A percentile compares a stretch with the other conserved stretches of the same genome.
Evolutionary conservation across 352 stramenopile genomes (phyloP).

Genomic region (Phytopythium montanum): DNA sequence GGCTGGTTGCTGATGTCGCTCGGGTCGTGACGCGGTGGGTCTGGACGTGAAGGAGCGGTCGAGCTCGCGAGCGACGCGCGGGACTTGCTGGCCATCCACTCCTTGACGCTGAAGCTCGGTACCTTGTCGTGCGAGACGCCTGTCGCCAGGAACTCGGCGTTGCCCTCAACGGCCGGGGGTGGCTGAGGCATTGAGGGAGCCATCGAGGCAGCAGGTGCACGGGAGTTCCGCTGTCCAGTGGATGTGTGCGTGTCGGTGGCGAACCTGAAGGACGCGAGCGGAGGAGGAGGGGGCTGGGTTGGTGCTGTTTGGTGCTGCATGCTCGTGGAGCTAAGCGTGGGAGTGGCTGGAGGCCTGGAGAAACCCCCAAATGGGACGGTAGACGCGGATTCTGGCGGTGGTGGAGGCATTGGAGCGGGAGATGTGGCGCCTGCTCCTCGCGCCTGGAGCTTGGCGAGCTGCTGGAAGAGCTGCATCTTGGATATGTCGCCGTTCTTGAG

Average conservation of each 20-base stretch:
- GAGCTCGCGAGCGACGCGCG: slow-evolving; percentile 25
- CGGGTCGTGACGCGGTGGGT: not conserved
- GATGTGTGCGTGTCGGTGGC: not conserved
- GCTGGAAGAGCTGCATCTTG: slow-evolving; percentile 84
- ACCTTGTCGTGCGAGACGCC: slow-evolving; percentile 72
- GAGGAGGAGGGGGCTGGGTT: not conserved
- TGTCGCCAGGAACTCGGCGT: slow-evolving; percentile 45
- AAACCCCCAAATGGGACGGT: not conserved
- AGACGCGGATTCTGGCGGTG: not conserved
- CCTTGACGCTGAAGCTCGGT: slow-evolving; percentile 58
- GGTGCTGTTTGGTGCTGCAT: not conserved
- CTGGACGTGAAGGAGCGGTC: not conserved
- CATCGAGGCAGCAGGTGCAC: not conserved
- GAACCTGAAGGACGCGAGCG: not conserved
- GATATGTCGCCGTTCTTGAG: slow-evolving; percentile 83
- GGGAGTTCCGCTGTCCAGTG: not conserved
- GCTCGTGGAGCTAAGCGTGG: not conserved
- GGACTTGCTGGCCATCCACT: slow-evolving; percentile 71
- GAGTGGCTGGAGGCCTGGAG: not conserved
- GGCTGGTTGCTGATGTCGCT: slow-evolving; percentile 1
- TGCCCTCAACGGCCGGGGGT: slow-evolving; percentile 19
- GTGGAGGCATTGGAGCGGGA: not conserved
- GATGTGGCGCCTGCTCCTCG: not conserved
- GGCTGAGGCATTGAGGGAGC: not conserved
- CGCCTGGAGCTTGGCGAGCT: slow-evolving; percentile 67